Evolutionary conservation across 2,329 filamentous ascomycete species (phyloP), one percentile per base, ranked within the genome.

Genomic region (Apiospora malaysiana): DNA sequence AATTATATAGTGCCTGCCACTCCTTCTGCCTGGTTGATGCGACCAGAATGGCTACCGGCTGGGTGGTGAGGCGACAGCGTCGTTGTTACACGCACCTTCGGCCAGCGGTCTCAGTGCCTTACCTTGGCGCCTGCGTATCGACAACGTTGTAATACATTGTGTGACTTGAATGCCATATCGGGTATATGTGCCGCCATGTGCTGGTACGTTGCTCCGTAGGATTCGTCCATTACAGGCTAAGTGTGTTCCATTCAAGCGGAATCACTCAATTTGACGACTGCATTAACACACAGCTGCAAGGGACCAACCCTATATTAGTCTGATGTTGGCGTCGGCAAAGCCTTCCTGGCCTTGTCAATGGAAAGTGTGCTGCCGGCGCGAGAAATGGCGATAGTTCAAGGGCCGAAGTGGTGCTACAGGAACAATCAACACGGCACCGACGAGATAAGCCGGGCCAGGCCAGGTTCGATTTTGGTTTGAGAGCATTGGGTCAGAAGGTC

Each of bases 191-290:
- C 56, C 56, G 56, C 56, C 40, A 2, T 12, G 8, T 63, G 32
- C 40, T 23, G 21, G n/a, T 21, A 63, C 32, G 56, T 21, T n/a
- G 16, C 27, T 63, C 56, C 56, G 51, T 59, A n/a, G 27, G 51
- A 59, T 21, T 37, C 9, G 51, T 59, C 51, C 27, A 59, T 63
- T 63, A 63, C 27, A 63, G 56, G 56, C 56, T 63, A 63, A 63
- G 56, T 63, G 32, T 40, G 32, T n/a, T 21, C 32, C 56, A 32
- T 40, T 23, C 56, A 63, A 63, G 56, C 56, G 56, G 32, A 23
- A 40, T n/a, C 27, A 23, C 12, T 23, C 32, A 40, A 63, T 40
- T 63, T 40, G 56, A 40, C 56, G 9, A 32, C 32, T 63, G 32
- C 32, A 32, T 40, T 32, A 63, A 21, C 18, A 12, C 32, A 21